Evolutionary conservation across 202 grass and related monocot species (phyloP).

Genomic region (Zoysia matrella): DNA sequence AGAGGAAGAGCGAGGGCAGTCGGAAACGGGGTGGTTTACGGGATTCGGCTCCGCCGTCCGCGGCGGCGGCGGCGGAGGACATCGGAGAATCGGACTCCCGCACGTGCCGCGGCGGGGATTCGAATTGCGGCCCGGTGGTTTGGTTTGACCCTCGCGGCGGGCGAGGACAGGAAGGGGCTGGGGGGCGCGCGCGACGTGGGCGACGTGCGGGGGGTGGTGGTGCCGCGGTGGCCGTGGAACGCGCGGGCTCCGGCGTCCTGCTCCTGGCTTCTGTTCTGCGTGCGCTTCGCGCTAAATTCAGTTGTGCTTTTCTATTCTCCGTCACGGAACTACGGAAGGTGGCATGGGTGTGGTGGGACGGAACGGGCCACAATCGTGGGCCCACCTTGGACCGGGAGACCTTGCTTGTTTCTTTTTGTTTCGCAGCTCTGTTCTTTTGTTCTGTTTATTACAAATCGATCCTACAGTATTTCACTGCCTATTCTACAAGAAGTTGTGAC

Average conservation of each 20-base stretch:
- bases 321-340: neutral
- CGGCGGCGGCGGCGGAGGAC: conserved; percentile 2
- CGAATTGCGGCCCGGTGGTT: no score
- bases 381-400: no score
- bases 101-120: neutral
- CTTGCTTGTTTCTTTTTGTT: neutral
- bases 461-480: no score
- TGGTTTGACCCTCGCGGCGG: neutral
- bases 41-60: conserved; percentile 8
- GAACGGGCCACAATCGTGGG: neutral
- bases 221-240: neutral
- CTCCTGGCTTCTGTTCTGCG: neutral
- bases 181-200: conserved; percentile 30
- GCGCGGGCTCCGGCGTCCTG: neutral
- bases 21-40: conserved; percentile 10
- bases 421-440: neutral
- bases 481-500: no score
- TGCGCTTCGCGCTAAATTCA: neutral
- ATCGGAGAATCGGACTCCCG: neutral
- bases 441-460: no score
- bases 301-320: neutral
- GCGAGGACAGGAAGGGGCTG: neutral
- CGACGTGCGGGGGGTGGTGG: conserved; percentile 21
- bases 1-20: neutral
- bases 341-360: no score